Evolutionary conservation across 768 basidiomycete species (phyloP), one percentile per base, ranked within the genome.

Genomic region (Rhizopogon vinicolor): DNA sequence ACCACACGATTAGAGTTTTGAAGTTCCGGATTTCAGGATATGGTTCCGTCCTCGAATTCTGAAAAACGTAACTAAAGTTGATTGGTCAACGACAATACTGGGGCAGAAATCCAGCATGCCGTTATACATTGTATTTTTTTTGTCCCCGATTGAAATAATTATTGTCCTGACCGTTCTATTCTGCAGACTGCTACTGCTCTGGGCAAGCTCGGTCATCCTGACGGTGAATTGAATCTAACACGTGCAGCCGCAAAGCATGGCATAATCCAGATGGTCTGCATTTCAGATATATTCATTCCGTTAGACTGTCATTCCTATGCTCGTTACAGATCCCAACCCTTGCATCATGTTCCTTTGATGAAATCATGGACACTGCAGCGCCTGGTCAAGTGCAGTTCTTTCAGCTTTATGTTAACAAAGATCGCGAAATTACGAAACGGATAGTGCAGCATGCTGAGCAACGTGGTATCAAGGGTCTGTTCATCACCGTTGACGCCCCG

Each of bases 401-500:
- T 52, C 93, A 96, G 70, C 74, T 96, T 79, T 89, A 63, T 62
- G 93, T 96, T 51, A 96, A 96, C 73, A 84, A 85, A 57, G 91
- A 97, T 66, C 80, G 92, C 14, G 78, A 77, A 28, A 84, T 91
- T 58, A 94, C 93, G 5, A 84, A 87, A 69, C 82, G 83, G 59
- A 83, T 91, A 54, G 89, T 96, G 1, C 83, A 88, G 62, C 89
- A 93, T 63, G 94, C 93, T 2, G 91, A 93, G 69, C 71, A 79
- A 58, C 81, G 92, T 41, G 93, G 93, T 3, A 80, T 97, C 64
- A 93, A 91, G 70, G 94, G 79, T 4, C 75, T 97, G 9, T 95
- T 97, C 71, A 94, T 97, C 67, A 95, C 94, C 0, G 93, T 96
- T 28, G 94, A 96, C 72, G 93, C 94, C 0, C 93, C 93, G 4